Percentiles rank a stretch among this genome's conserved stretches.
These are phyloP conservation scores for Penicillium nordicum DNA, from an alignment of 2,329 filamentous ascomycete species.

Conservation along the genomic window DNA sequence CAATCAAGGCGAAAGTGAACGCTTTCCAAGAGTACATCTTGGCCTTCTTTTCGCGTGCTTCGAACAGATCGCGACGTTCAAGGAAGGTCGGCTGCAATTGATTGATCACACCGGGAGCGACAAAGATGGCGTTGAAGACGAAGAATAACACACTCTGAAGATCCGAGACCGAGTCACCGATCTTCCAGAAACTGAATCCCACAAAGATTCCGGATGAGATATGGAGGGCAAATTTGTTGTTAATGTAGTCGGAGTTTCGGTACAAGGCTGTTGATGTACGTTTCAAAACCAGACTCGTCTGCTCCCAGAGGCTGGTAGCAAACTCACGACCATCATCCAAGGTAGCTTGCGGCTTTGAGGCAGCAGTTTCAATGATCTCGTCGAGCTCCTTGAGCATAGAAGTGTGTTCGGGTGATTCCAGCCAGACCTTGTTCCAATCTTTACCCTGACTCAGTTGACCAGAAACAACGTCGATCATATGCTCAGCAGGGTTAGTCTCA, in stretches of 20 bases:
- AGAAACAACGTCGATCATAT: constrained; percentile 51
- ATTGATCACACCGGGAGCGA: constrained; percentile 43
- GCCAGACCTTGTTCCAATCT: constrained; percentile 72
- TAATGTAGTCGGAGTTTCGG: constrained; percentile 64
- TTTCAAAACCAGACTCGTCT: constrained; percentile 63
- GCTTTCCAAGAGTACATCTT: constrained; percentile 73
- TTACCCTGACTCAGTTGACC: constrained; percentile 51
- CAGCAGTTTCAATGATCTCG: constrained; percentile 52
- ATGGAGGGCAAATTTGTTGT: constrained; percentile 60
- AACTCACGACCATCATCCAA: constrained; percentile 54
- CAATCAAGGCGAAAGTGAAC: constrained; percentile 65
- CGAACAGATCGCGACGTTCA: constrained; percentile 66
- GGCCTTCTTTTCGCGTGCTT: constrained; percentile 63
- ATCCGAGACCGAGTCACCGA: constrained; percentile 60
- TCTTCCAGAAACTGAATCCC: constrained; percentile 62
- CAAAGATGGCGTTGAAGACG: constrained; percentile 59
- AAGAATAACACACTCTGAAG: constrained; percentile 74
- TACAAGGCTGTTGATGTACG: constrained; percentile 64
- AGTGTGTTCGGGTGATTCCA: constrained; percentile 58
- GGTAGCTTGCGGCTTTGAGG: constrained; percentile 43
- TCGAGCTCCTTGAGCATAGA: constrained; percentile 61
- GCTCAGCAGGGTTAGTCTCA: constrained; percentile 60
- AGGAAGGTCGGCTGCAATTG: constrained; percentile 65
- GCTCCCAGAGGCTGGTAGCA: constrained; percentile 60
- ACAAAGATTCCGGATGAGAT: constrained; percentile 50